phyloP scores from a whole-genome alignment of 495 filamentous ascomycete genomes.

The Cenococcum geophilum region DNA sequence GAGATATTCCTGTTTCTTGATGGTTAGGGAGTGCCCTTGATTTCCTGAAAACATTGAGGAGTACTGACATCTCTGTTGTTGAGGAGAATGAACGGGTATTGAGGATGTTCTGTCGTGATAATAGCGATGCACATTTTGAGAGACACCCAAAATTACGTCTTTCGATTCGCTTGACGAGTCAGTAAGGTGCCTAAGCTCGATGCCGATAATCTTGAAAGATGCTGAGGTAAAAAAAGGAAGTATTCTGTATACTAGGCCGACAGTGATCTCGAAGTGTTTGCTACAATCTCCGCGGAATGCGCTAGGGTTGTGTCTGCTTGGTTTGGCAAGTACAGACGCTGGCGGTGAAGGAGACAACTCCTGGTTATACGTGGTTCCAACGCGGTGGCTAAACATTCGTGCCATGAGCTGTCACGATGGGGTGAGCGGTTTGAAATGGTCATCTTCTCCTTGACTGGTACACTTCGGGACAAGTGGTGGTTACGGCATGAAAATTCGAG shows the following conservation, averaged over 20 bases:
- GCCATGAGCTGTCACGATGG: conserved; percentile 19
- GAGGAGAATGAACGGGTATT: conserved; percentile 81
- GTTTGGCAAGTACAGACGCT: conserved; percentile 3
- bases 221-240: neutral
- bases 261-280: neutral
- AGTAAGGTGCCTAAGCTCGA: no score
- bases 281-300: neutral
- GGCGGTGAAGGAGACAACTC: conserved; percentile 23
- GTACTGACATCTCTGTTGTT: conserved; percentile 80
- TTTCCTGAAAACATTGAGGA: neutral
- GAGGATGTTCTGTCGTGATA: conserved; percentile 81
- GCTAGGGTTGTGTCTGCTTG: neutral
- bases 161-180: neutral
- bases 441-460: neutral
- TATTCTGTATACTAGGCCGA: neutral
- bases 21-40: conserved; percentile 10
- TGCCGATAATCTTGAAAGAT: no score
- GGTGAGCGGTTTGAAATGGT: conserved; percentile 12
- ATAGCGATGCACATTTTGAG: conserved; percentile 84
- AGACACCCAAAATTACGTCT: conserved; percentile 1
- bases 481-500: neutral
- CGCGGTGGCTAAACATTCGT: conserved; percentile 6
- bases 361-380: conserved; percentile 29
- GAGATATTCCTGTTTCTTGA: conserved; percentile 63
- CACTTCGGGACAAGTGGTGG: neutral